Evolutionary conservation across 176 grass and related monocot genomes (phyloP), one percentile per base, ranked within the genome.

Genomic region (Carex pumila): DNA sequence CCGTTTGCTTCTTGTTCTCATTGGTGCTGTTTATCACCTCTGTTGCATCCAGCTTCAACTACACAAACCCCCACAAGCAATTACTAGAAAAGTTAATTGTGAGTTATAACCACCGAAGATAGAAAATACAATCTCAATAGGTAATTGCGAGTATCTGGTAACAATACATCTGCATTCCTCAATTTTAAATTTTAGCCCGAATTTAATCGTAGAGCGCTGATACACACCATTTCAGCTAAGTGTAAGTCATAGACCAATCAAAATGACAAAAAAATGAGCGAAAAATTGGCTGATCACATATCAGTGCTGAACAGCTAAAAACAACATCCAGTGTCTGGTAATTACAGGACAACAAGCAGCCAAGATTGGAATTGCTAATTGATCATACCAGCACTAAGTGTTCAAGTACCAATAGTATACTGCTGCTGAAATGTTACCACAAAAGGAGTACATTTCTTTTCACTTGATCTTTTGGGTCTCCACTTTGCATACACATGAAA

Each of bases 11-110:
- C 81, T 95, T 95, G 2, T 89, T 95, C 85, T 98, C 89, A 2
- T 99, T 87, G 17, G 96, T 95, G 85, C 93, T 92, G 55, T 87
- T 87, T 70, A 95, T 95, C 61, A 93, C 75, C 78, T 92, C 91
- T 18, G 87, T 82, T 1, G 87, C 89, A 68, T 99, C 96, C 74
- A 85, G 85, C 81, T 89, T 92, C 83, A 76, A 79, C 94, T 93
- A 53, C 73, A 78, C 73, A 34, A 57, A 4, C 19, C 45, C 12
- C 77, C 71, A 87, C 29, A 79, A 79, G 15, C n/a, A 63, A 55
- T 9, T 7, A 71, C 6, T 10, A 76, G 19, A 29, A 58, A 7
- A 29, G 14, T 67, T 82, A 82, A 65, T 45, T 62, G 7, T 65
- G 29, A 65, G 49, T 45, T 80, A 13, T 50, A 14, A 65, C 47